Percentiles rank a stretch among this genome's conserved stretches.
These are phyloP conservation scores for Leptomonas seymouri DNA, from an alignment of 208 protist species.

Conservation along the genomic window DNA sequence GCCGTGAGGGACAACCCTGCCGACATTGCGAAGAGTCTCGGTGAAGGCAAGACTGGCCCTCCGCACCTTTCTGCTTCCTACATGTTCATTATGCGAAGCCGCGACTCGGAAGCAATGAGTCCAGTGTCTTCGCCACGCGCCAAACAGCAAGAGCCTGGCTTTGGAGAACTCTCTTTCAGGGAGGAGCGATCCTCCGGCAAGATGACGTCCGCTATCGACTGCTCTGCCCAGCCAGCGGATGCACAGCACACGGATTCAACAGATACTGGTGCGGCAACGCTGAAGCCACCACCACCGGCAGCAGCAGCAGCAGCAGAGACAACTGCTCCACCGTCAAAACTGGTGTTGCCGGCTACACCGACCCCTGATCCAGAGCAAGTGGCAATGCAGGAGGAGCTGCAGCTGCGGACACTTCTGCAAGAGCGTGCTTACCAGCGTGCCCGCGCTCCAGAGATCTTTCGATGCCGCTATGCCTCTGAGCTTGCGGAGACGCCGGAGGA, in stretches of 20 bases:
- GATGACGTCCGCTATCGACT: not conserved
- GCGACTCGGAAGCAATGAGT: constrained; percentile 30
- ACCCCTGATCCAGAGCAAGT: constrained; percentile 1
- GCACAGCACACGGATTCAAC: not conserved
- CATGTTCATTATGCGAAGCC: constrained; percentile 44
- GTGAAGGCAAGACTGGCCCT: not conserved
- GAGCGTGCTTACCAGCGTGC: constrained; percentile 22
- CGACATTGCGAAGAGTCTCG: not conserved
- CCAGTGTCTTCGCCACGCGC: constrained; percentile 13
- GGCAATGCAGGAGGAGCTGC: constrained; percentile 22
- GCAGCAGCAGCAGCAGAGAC: not conserved
- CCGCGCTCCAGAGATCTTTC: constrained; percentile 40
- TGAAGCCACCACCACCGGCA: not conserved
- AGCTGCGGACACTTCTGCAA: constrained; percentile 34
- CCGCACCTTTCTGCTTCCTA: constrained; percentile 31
- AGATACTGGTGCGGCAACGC: not conserved
- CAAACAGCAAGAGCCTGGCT: not conserved
- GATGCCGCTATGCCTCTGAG: constrained; percentile 32
- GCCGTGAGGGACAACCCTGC: not conserved
- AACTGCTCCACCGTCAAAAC: not conserved
- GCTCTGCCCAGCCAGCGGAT: not conserved
- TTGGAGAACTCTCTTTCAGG: not conserved
- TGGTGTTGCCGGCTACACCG: not conserved
- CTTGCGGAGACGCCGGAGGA: constrained; percentile 29
- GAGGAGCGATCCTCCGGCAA: not conserved